Conservation (phyloP, 176 grass and related monocot genomes). For the Poa annua region DNA sequence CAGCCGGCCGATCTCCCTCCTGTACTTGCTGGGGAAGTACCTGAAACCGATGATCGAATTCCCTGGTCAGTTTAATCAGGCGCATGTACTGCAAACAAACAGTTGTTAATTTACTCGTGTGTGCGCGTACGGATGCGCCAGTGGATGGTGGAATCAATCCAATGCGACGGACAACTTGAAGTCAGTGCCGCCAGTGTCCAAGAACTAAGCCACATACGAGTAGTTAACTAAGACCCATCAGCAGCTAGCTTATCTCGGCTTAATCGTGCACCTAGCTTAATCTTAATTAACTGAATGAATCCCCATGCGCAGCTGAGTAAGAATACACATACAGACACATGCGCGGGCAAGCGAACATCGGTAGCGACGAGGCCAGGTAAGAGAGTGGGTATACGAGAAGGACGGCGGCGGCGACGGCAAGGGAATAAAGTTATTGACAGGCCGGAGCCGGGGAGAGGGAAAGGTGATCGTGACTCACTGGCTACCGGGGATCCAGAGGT, state of each 20-base stretch:
- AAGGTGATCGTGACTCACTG: slow-evolving; percentile 47
- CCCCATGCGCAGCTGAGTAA: too few relatives aligned
- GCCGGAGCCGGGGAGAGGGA: neutral
- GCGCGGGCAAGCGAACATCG: too few relatives aligned
- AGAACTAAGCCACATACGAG: slow-evolving; percentile 38
- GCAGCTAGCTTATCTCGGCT: too few relatives aligned
- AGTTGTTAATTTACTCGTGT: slow-evolving; percentile 7
- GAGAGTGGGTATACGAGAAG: neutral
- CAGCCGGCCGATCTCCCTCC: slow-evolving; percentile 68
- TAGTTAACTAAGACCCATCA: slow-evolving; percentile 12
- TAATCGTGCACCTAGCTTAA: too few relatives aligned
- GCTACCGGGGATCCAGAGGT: slow-evolving; percentile 88
- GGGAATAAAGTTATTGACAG: neutral
- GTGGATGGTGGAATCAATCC: slow-evolving; percentile 34
- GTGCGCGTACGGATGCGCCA: neutral
- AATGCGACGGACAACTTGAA: slow-evolving; percentile 10
- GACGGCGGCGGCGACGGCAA: neutral
- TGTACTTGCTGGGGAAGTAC: slow-evolving; percentile 86
- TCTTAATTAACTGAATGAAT: too few relatives aligned
- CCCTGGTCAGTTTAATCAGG: neutral
- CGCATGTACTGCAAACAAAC: neutral
- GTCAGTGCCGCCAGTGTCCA: slow-evolving; percentile 37
- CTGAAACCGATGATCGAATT: slow-evolving; percentile 43
- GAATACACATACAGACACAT: too few relatives aligned
- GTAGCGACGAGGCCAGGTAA: too few relatives aligned